Evolutionary conservation across 2,329 filamentous ascomycete species (phyloP).

Genomic region (Fusarium gaditjirri): DNA sequence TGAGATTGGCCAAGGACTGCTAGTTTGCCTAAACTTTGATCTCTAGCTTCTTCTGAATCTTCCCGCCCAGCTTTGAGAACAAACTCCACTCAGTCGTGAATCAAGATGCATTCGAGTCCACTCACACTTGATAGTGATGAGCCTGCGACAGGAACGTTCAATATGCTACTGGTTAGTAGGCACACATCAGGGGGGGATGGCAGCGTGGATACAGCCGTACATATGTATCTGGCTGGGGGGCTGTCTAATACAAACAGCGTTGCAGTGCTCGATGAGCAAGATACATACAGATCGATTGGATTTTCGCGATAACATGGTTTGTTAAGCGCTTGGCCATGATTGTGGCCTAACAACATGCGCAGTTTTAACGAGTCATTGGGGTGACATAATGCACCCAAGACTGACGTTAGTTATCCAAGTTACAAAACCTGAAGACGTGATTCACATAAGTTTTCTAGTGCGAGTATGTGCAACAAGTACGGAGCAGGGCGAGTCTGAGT

Average conservation of each 20-base stretch:
- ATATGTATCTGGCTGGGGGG: not conserved
- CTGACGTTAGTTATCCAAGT: not conserved
- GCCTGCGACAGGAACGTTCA: constrained; percentile 23
- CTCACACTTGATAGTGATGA: constrained; percentile 39
- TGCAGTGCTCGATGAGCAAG: not conserved
- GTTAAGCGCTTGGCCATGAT: constrained; percentile 27
- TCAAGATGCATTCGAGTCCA: constrained; percentile 27
- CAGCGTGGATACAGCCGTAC: not conserved
- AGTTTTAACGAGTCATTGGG: not conserved
- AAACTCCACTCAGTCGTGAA: constrained; percentile 27
- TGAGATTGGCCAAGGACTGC: constrained; percentile 30
- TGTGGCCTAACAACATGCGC: constrained; percentile 20
- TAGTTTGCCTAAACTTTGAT: constrained; percentile 31
- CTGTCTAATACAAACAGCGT: not conserved
- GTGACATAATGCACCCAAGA: constrained; percentile 6
- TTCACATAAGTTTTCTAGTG: not conserved
- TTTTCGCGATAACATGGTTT: not conserved
- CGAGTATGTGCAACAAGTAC: not conserved
- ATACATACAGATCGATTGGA: not conserved
- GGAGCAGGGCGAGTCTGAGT: not conserved
- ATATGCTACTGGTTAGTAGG: constrained; percentile 1
- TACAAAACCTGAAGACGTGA: not conserved
- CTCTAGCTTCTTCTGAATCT: constrained; percentile 36
- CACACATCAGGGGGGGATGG: not conserved
- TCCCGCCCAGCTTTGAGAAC: constrained; percentile 23